Percentiles rank a stretch among this genome's conserved stretches.
phyloP scores from a whole-genome alignment of 2,329 filamentous ascomycete genomes.

The Aspergillus sp. region DNA sequence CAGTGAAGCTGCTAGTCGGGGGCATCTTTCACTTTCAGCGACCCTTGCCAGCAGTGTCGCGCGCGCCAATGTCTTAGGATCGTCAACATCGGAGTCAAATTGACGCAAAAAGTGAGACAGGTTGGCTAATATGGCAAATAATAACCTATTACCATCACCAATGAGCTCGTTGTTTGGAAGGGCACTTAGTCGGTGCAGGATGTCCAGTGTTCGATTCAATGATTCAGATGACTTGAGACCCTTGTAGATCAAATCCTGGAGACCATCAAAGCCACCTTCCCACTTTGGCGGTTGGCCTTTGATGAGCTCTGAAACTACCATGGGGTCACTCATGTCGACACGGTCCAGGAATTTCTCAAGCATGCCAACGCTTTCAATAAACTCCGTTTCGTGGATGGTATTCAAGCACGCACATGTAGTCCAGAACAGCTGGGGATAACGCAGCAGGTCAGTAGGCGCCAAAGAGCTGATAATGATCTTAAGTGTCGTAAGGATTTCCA shows the following conservation, averaged over 20 bases:
- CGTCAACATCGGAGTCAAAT: constrained; percentile 66
- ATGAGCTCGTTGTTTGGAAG: constrained; percentile 79
- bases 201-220: constrained; percentile 73
- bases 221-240: constrained; percentile 85
- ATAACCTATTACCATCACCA: constrained; percentile 77
- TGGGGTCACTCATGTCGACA: constrained; percentile 73
- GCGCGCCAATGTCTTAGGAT: constrained; percentile 60
- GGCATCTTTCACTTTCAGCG: constrained; percentile 71
- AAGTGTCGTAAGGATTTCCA: constrained; percentile 94
- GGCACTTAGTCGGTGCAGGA: constrained; percentile 75
- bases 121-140: constrained; percentile 89
- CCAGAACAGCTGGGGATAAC: constrained; percentile 98
- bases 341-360: constrained; percentile 82
- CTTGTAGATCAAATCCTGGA: constrained; percentile 86
- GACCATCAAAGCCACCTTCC: constrained; percentile 84
- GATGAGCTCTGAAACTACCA: constrained; percentile 68
- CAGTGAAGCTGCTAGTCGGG: constrained; percentile 68
- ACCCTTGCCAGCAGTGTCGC: constrained; percentile 71
- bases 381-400: constrained; percentile 95
- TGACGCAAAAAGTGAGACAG: constrained; percentile 80
- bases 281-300: constrained; percentile 82
- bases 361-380: constrained; percentile 88
- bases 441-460: constrained; percentile 73
- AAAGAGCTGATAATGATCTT: constrained; percentile 88
- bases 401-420: constrained; percentile 94